These are phyloP conservation scores for Candida oleophila DNA, from an alignment of 805 yeast genomes.

Conservation along the genomic window DNA sequence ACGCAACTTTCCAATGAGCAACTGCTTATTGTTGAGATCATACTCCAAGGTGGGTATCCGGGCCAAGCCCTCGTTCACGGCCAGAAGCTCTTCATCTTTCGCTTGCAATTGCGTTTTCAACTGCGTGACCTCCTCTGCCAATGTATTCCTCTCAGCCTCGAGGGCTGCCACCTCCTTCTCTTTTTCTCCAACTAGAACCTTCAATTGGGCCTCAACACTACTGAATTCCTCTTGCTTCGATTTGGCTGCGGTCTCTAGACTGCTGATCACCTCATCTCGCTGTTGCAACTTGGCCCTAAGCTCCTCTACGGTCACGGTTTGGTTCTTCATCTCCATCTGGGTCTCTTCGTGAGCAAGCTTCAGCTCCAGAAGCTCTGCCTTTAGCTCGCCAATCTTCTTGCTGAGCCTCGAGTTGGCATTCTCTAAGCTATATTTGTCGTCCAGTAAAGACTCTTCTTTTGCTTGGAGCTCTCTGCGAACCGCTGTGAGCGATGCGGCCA, in stretches of 20 bases:
- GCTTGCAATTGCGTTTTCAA: conserved; percentile 10
- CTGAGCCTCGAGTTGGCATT: conserved; percentile 36
- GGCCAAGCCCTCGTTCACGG: conserved; percentile 24
- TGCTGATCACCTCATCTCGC: conserved; percentile 22
- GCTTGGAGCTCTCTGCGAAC: conserved; percentile 36
- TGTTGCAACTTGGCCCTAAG: conserved; percentile 39
- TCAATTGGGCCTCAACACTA: conserved; percentile 8
- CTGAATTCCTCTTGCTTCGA: conserved; percentile 1
- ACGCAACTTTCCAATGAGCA: conserved; percentile 83
- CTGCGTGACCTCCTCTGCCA: conserved; percentile 2
- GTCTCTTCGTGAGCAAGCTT: conserved; percentile 37
- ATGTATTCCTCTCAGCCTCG: conserved; percentile 8
- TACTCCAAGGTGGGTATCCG: conserved; percentile 51
- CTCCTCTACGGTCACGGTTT: conserved; percentile 42
- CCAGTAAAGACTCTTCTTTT: conserved; percentile 34
- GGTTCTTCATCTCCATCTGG: conserved; percentile 40
- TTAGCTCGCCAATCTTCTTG: conserved; percentile 40
- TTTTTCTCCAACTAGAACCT: neutral
- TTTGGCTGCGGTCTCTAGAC: conserved; percentile 12
- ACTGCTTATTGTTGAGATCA: conserved; percentile 58
- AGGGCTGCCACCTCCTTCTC: conserved; percentile 7
- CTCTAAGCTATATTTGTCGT: conserved; percentile 41
- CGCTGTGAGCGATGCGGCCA: conserved; percentile 38
- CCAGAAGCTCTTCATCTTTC: conserved; percentile 19
- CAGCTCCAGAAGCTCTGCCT: conserved; percentile 40